These are phyloP conservation scores for Auricularia cornea DNA, from an alignment of 768 basidiomycete species.

Conservation along the genomic window DNA sequence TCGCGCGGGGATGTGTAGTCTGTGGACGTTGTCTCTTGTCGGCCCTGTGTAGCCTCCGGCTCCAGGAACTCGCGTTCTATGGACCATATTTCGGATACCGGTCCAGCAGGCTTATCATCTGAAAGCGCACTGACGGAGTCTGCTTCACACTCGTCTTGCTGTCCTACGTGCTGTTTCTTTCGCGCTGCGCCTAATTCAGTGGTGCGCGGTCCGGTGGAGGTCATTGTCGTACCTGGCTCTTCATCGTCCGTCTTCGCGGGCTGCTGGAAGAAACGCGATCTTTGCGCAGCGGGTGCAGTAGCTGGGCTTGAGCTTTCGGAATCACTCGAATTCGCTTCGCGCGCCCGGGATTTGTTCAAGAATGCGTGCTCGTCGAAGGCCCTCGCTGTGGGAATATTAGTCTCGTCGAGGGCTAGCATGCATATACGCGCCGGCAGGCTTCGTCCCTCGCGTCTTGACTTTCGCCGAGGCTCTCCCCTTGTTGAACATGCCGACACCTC, in stretches of 20 bases:
- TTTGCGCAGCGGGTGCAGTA: background rate
- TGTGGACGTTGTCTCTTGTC: background rate
- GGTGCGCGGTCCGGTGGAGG: no score
- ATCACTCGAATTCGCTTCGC: background rate
- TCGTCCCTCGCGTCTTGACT: slow-evolving; percentile 19
- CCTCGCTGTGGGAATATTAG: background rate
- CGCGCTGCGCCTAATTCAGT: no score
- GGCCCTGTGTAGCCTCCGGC: background rate
- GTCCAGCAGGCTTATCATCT: background rate
- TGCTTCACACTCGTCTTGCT: no score
- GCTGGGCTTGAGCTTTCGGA: background rate
- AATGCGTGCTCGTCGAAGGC: background rate
- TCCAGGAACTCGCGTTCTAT: background rate
- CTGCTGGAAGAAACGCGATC: background rate
- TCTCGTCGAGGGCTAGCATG: background rate
- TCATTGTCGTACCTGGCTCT: no score
- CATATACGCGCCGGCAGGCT: background rate
- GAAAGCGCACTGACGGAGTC: background rate
- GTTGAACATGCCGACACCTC: slow-evolving; percentile 47
- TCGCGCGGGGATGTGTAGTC: background rate
- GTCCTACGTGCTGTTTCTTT: no score
- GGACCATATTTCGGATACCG: background rate
- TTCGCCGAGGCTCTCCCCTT: slow-evolving; percentile 56
- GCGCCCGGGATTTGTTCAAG: background rate
- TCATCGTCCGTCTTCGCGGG: background rate